These are phyloP conservation scores for Guyanaporus albipodus DNA, from an alignment of 768 basidiomycete genomes.

Conservation along the genomic window DNA sequence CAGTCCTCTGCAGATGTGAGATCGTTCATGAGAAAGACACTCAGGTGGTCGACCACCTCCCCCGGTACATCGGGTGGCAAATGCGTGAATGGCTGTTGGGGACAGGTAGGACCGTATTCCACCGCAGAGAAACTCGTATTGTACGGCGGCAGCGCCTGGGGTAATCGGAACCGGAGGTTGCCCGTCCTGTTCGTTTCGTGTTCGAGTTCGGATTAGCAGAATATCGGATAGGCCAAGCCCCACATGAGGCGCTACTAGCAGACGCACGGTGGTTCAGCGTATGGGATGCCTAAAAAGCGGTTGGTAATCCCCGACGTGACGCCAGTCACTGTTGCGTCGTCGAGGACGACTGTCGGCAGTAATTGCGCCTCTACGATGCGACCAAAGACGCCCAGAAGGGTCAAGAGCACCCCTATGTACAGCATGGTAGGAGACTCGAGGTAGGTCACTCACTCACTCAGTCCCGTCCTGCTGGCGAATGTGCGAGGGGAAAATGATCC, in stretches of 20 bases:
- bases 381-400: neutral
- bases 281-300: neutral
- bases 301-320: neutral
- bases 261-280: neutral
- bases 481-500: too few species aligned
- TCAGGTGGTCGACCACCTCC: constrained; percentile 18
- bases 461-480: too few species aligned
- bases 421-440: neutral
- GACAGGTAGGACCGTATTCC: constrained; percentile 7
- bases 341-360: neutral
- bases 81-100: constrained; percentile 4
- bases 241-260: neutral
- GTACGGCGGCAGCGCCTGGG: constrained; percentile 5
- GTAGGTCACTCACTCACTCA: too few species aligned
- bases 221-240: neutral
- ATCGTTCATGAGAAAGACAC: constrained; percentile 28
- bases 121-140: constrained; percentile 4
- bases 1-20: constrained; percentile 44
- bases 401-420: neutral
- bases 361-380: neutral
- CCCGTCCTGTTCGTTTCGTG: constrained; percentile 29
- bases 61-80: constrained; percentile 13
- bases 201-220: too few species aligned
- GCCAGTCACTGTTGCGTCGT: constrained; percentile 1
- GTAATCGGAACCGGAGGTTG: constrained; percentile 33